phyloP scores from a whole-genome alignment of 1,139 yeast species.

The Saccharomyces hybrid region DNA sequence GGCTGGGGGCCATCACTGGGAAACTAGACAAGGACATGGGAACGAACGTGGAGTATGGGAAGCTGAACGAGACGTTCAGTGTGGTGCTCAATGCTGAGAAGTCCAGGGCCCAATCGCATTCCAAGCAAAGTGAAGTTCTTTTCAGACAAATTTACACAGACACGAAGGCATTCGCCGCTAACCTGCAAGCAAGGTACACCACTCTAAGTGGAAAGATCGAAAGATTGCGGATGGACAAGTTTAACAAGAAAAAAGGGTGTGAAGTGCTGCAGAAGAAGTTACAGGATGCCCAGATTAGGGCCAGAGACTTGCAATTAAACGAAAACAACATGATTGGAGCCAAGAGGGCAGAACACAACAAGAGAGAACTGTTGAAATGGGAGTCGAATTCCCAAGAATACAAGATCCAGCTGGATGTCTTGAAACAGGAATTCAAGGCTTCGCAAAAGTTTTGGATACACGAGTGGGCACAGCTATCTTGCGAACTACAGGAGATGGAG shows the following conservation, averaged over 20 bases:
- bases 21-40: conserved; percentile 19
- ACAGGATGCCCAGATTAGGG: conserved; percentile 21
- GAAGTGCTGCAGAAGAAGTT: conserved; percentile 23
- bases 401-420: conserved; percentile 45
- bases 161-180: conserved; percentile 19
- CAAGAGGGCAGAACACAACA: conserved; percentile 62
- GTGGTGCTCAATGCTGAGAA: conserved; percentile 18
- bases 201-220: conserved; percentile 82
- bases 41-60: conserved; percentile 17
- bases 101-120: conserved; percentile 25
- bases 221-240: conserved; percentile 30
- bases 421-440: conserved; percentile 47
- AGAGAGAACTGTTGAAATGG: conserved; percentile 53
- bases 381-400: conserved; percentile 42
- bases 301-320: conserved; percentile 27
- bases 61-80: conserved; percentile 14
- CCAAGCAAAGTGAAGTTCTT: conserved; percentile 27
- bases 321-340: conserved; percentile 73
- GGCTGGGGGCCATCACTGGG: conserved; percentile 28
- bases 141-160: conserved; percentile 24
- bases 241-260: conserved; percentile 27
- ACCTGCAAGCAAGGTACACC: conserved; percentile 38
- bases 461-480: conserved; percentile 72
- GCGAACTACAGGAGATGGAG: conserved; percentile 68
- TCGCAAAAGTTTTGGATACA: conserved; percentile 64